Evolutionary conservation across 192 early-diverging fungal species (phyloP).

Genomic region (Obelidium mucronatum): DNA sequence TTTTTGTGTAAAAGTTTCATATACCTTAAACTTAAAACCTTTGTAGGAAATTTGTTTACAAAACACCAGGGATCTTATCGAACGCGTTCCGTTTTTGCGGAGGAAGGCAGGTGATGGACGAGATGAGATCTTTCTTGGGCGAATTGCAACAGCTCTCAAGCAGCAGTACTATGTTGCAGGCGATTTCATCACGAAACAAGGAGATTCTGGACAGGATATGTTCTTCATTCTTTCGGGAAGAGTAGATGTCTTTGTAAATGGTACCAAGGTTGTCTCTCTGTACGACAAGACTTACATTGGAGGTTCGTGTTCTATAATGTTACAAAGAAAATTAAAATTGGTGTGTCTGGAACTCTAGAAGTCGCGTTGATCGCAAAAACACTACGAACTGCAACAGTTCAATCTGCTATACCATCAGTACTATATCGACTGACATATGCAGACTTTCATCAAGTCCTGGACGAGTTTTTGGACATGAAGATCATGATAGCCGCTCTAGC

Average conservation of each 20-base stretch:
- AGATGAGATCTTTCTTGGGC: conserved; percentile 39
- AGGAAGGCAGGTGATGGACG: conserved; percentile 37
- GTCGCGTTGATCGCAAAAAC: not conserved
- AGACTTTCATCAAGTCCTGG: not conserved
- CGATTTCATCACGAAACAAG: conserved; percentile 37
- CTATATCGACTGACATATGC: conserved; percentile 1
- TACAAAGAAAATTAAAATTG: too few species aligned
- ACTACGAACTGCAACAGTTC: not conserved
- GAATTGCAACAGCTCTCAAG: conserved; percentile 29
- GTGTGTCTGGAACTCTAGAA: too few species aligned
- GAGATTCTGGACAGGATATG: conserved; percentile 38
- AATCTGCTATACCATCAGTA: not conserved
- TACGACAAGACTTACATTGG: conserved; percentile 47
- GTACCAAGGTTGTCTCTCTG: conserved; percentile 22
- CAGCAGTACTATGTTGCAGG: conserved; percentile 30
- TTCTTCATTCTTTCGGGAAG: conserved; percentile 44
- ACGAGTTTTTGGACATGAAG: conserved; percentile 12
- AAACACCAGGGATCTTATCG: conserved; percentile 29
- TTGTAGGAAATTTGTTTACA: conserved; percentile 43
- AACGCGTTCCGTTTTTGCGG: conserved; percentile 40
- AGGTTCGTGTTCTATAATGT: too few species aligned
- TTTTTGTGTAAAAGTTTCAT: not conserved
- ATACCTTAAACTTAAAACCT: too few species aligned
- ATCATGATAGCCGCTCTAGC: not conserved
- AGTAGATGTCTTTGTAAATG: conserved; percentile 29